These are phyloP conservation scores for Aspergillus versicolor DNA, from an alignment of 2,329 filamentous ascomycete species.

Conservation along the genomic window DNA sequence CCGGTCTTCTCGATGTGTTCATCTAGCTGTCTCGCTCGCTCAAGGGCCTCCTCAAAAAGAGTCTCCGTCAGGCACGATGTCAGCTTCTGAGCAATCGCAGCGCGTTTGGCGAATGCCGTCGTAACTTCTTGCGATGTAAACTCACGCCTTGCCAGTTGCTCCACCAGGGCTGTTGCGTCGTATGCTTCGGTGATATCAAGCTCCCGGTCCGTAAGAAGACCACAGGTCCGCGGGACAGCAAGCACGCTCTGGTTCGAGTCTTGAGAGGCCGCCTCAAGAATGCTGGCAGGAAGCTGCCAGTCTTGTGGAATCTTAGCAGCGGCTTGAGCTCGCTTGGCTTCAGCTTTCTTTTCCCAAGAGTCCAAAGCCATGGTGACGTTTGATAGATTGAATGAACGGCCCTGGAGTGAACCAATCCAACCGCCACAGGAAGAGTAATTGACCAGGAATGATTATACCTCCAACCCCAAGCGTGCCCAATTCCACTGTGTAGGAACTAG, in stretches of 20 bases:
- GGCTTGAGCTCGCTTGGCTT: neutral
- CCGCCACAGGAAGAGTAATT: too few relatives aligned
- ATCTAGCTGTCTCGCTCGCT: constrained; percentile 50
- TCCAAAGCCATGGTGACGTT: too few relatives aligned
- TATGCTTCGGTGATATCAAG: constrained; percentile 49
- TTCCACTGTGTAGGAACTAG: too few relatives aligned
- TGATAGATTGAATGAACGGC: too few relatives aligned
- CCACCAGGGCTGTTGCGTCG: constrained; percentile 33
- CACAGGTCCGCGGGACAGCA: constrained; percentile 19
- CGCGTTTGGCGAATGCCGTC: constrained; percentile 46
- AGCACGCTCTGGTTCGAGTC: neutral
- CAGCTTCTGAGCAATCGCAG: constrained; percentile 33
- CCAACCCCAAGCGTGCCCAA: too few relatives aligned
- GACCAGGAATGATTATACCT: too few relatives aligned
- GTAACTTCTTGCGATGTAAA: constrained; percentile 43
- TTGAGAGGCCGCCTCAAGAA: neutral
- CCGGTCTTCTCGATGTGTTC: constrained; percentile 39
- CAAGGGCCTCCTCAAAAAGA: constrained; percentile 51
- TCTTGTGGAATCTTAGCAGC: constrained; percentile 3
- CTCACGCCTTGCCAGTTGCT: constrained; percentile 22
- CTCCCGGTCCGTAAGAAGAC: constrained; percentile 48
- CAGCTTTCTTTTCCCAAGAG: constrained; percentile 6
- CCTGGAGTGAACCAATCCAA: too few relatives aligned
- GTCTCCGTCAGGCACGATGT: constrained; percentile 54
- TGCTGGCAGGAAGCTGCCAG: neutral